phyloP scores from a whole-genome alignment of 2,329 filamentous ascomycete species.

The Samsoniella hepiali region DNA sequence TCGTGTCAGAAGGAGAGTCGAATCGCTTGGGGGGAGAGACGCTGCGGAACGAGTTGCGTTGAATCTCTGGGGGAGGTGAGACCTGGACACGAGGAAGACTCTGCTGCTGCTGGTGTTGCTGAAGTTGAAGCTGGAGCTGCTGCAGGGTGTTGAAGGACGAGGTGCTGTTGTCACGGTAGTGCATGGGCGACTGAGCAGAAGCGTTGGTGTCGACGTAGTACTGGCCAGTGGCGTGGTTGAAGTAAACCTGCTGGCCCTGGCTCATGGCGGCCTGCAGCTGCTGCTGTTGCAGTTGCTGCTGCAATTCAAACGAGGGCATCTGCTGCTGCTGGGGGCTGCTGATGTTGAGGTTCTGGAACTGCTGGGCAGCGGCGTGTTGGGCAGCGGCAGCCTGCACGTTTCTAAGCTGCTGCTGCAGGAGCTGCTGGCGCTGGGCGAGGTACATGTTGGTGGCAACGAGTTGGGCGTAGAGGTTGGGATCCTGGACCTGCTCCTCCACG shows the following conservation, averaged over 20 bases:
- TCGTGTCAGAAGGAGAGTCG: constrained; percentile 64
- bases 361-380: constrained; percentile 44
- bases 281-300: constrained; percentile 37
- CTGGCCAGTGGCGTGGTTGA: constrained; percentile 83
- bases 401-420: constrained; percentile 87
- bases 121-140: constrained; percentile 24
- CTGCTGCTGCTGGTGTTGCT: constrained; percentile 23
- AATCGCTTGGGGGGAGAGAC: constrained; percentile 64
- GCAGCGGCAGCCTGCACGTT: constrained; percentile 72
- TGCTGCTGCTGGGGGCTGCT: constrained; percentile 45
- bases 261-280: constrained; percentile 36
- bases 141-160: constrained; percentile 31
- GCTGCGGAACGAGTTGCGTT: constrained; percentile 54
- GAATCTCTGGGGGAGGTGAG: constrained; percentile 69
- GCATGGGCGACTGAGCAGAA: constrained; percentile 37
- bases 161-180: constrained; percentile 44
- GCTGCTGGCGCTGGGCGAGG: constrained; percentile 90
- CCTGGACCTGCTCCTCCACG: constrained; percentile 66
- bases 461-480: constrained; percentile 83
- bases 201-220: constrained; percentile 72
- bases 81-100: constrained; percentile 73
- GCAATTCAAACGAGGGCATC: constrained; percentile 32
- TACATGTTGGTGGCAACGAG: constrained; percentile 89
- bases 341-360: constrained; percentile 74
- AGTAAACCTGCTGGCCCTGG: constrained; percentile 72